Base-by-base conservation (phyloP, 129 eudicot species). In the Flaveria robusta region DNA sequence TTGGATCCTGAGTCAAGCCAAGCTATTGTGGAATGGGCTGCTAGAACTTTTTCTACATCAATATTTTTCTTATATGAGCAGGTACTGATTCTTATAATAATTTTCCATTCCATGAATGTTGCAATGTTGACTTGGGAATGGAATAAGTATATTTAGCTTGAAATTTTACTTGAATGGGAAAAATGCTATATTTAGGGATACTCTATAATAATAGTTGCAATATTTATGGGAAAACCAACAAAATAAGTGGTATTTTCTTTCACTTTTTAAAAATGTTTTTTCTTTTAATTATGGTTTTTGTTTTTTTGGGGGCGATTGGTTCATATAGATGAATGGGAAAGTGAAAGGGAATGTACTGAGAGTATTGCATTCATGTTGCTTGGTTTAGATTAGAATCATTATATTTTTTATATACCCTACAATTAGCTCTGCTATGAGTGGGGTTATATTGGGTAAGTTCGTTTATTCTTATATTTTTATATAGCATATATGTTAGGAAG, bases 61-160 rank as follows among this genome's bases (percentile, higher is more conserved):
- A 71, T 89, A 70, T 95, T 95, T 87, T 91, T 95, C 87, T 87
- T 95, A 81, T 95, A 91, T 69, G 99, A 95, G 84, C 99, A 95
- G 99, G 99, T 95, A 76, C 20, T 71, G 47, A 20, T 66, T 63
- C 71, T 79, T 59, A 13, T 60, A 20, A 45, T 23, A n/a, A 69
- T 56, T 56, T 68, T 54, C 23, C 63, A 19, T 55, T 12, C 37
- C 23, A 1, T 19, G 70, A 55, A 56, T 12, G 29, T 56, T n/a
- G 20, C 70, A 42, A 41, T 51, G 58, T 34, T 37, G 60, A 16
- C 23, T 22, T 50, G 75, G 16, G 22, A 26, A 23, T 37, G 70
- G 14, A 27, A 45, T 16, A 11, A 68, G 55, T 29, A 26, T 12
- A 27, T 43, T 26, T 58, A 68, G 58, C 75, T 41, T 59, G 18